Base-by-base conservation (phyloP, 2,329 filamentous ascomycete species). In the Volutella citrinella region DNA sequence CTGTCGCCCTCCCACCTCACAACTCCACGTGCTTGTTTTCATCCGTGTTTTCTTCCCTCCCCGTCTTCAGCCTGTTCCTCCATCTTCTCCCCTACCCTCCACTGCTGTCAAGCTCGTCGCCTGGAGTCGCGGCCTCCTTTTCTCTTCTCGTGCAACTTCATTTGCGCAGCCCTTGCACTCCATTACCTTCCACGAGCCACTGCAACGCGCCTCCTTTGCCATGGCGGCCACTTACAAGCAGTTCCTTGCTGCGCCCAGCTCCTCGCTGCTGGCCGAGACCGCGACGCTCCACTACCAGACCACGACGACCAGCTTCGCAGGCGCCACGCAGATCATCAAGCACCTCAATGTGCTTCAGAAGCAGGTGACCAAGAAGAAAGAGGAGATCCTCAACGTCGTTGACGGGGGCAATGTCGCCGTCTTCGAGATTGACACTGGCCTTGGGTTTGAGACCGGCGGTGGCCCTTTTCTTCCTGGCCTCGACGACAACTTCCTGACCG, bases 401-500 rank as follows among this genome's bases (percentile, higher is more conserved):
- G 86, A 95, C 58, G 80, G 81, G 42, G 60, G 72, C 36, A 75
- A 80, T 60, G 77, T 80, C 27, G 65, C 94, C 46, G 90, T 95
- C 58, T 71, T 90, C 36, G 90, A 97, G 63, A 72, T 89, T 29
- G 84, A 95, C 55, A 93, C 87, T 16, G 80, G 80, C 3, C 65
- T 97, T 29, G 84, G 94, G 57, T 96, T 98, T 60, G 60, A 82
- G 36, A 80, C 74, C 43, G 82, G 84, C 45, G 93, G 91, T 47
- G 91, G 89, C 45, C 76, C 83, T 45, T 97, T 93, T 66, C 76
- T 97, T 36, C 91, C 91, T 6, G 81, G 81, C 29, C 72, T 98
- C 30, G 91, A 97, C 55, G 89, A 96, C 70, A 96, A 96, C 68
- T 95, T 97, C 61, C 68, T 98, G 38, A 72, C 86, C 36, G 89